Evolutionary conservation across 345 rosid genomes (phyloP).

Genomic region (Streptanthus diversifolius): DNA sequence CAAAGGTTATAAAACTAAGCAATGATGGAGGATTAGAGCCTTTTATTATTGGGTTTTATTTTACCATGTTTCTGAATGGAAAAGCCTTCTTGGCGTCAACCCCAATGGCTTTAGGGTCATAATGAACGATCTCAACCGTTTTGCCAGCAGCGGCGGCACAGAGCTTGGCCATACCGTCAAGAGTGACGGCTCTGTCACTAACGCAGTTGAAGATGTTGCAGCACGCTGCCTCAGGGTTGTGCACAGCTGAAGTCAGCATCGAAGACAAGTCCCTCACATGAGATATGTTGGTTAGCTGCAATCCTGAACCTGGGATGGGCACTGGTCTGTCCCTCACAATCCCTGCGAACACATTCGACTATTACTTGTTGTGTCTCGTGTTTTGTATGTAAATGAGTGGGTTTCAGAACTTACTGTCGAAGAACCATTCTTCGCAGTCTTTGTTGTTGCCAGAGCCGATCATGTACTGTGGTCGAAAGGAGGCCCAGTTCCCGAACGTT

Average conservation of each 20-base stretch:
- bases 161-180: slow-evolving; percentile 90
- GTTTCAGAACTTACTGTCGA: slow-evolving; percentile 52
- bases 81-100: slow-evolving; percentile 90
- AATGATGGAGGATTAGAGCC: background rate
- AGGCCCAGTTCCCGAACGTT: slow-evolving; percentile 55
- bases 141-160: slow-evolving; percentile 87
- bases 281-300: slow-evolving; percentile 81
- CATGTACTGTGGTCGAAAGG: slow-evolving; percentile 92
- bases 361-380: background rate
- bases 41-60: background rate
- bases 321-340: slow-evolving; percentile 82
- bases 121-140: slow-evolving; percentile 72
- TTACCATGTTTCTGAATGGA: slow-evolving; percentile 91
- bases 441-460: slow-evolving; percentile 97
- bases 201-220: slow-evolving; percentile 81
- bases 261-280: slow-evolving; percentile 87
- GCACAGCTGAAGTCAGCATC: slow-evolving; percentile 73
- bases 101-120: slow-evolving; percentile 81
- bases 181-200: slow-evolving; percentile 84
- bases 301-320: slow-evolving; percentile 91
- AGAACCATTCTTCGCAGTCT: slow-evolving; percentile 99
- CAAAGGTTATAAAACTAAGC: background rate
- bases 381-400: background rate
- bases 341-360: slow-evolving; percentile 43
- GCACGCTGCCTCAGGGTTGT: slow-evolving; percentile 66